Conservation (phyloP, 2,329 filamentous ascomycete genomes). For the Sarocladium kiliense region DNA sequence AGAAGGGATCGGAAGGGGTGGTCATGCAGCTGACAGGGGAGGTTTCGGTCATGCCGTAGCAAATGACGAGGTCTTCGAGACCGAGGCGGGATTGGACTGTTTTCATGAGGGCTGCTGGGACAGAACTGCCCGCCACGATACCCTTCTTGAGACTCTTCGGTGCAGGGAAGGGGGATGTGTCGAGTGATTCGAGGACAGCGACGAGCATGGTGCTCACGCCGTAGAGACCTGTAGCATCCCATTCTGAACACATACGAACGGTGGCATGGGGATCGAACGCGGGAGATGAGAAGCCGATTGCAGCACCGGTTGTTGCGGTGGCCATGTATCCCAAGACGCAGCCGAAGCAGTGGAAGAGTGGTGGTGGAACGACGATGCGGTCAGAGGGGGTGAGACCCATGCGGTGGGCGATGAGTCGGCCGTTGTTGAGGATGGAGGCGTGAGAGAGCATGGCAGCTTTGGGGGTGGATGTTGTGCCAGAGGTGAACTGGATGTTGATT, state of each 20-base stretch:
- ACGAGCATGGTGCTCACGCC: constrained; percentile 93
- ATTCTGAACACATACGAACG: constrained; percentile 50
- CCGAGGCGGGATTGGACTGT: constrained; percentile 70
- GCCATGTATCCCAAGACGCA: constrained; percentile 94
- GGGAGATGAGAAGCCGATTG: constrained; percentile 80
- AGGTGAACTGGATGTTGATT: constrained; percentile 96
- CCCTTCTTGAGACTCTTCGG: constrained; percentile 64
- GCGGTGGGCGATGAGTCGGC: constrained; percentile 72
- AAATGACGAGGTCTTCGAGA: constrained; percentile 79
- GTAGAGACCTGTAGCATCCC: constrained; percentile 63
- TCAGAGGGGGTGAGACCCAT: constrained; percentile 76
- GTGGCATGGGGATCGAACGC: constrained; percentile 78
- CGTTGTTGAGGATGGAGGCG: constrained; percentile 87
- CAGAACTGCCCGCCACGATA: constrained; percentile 82
- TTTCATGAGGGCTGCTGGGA: constrained; percentile 77
- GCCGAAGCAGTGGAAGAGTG: constrained; percentile 88
- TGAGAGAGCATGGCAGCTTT: constrained; percentile 91
- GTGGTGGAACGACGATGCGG: constrained; percentile 77
- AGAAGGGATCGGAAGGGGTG: constrained; percentile 65
- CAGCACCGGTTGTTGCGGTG: constrained; percentile 71
- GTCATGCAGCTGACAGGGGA: constrained; percentile 78
- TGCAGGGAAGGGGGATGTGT: constrained; percentile 21
- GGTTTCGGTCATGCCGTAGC: constrained; percentile 96
- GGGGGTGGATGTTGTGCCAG: constrained; percentile 83
- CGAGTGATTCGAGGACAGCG: constrained; percentile 76